phyloP scores from a whole-genome alignment of 1,139 yeast species.

The Pneumocystis jirovecii region DNA sequence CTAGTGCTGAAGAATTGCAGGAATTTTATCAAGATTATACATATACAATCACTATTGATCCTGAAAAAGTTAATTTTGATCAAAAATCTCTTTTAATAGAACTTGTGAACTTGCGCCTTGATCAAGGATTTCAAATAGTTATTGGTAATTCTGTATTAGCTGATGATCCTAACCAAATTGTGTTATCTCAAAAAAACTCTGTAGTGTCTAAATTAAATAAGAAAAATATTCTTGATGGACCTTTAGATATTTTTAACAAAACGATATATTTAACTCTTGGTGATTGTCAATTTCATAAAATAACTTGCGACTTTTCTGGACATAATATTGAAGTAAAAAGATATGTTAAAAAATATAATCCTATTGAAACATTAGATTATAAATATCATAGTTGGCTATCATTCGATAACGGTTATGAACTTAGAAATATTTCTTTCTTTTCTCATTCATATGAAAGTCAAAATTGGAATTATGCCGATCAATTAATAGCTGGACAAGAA shows the following conservation, averaged over 20 bases:
- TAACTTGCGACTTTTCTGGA: constrained; percentile 39
- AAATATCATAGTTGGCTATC: constrained; percentile 10
- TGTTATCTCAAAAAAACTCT: constrained; percentile 40
- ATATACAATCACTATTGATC: constrained; percentile 47
- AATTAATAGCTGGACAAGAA: constrained; percentile 74
- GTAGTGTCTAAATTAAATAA: constrained; percentile 19
- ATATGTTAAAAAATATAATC: constrained; percentile 7
- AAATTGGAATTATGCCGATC: constrained; percentile 90
- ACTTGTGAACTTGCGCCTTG: constrained; percentile 69
- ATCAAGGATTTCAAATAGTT: constrained; percentile 83
- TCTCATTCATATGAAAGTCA: constrained; percentile 24
- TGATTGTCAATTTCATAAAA: constrained; percentile 63
- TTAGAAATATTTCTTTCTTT: constrained; percentile 10
- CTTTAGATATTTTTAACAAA: constrained; percentile 37
- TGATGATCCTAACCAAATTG: constrained; percentile 24
- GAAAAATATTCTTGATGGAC: constrained; percentile 23
- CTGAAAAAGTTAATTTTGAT: constrained; percentile 37
- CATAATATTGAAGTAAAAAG: constrained; percentile 12
- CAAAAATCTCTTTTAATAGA: constrained; percentile 60
- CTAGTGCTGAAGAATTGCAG: constrained; percentile 45
- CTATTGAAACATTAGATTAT: constrained; percentile 7
- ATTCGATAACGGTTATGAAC: constrained; percentile 20
- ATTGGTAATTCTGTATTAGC: neutral
- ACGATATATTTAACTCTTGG: constrained; percentile 62
- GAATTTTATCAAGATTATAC: constrained; percentile 35